Evolutionary conservation across 768 basidiomycete genomes (phyloP).

Genomic region (Galerina sulciceps): DNA sequence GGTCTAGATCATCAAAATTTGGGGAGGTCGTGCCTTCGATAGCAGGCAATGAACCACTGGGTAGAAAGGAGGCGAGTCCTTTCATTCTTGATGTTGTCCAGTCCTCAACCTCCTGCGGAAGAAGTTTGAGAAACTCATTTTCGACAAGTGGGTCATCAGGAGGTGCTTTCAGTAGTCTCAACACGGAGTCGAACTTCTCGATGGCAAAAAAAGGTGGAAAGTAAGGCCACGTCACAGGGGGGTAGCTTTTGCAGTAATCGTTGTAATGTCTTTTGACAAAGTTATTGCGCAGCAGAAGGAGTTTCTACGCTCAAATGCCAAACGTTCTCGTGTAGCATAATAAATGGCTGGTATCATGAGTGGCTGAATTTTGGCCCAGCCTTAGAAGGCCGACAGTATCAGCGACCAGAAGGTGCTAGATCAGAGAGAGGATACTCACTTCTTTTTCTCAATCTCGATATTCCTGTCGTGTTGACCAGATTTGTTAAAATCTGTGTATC

Average conservation of each 20-base stretch:
- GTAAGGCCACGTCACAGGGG: background rate
- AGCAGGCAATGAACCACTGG: background rate
- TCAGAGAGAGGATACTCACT: background rate
- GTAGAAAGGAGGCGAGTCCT: slow-evolving; percentile 16
- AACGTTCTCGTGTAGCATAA: background rate
- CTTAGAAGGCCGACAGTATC: background rate
- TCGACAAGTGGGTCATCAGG: background rate
- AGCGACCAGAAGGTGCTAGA: background rate
- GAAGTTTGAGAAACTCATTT: background rate
- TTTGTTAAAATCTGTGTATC: too few species aligned
- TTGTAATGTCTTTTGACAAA: background rate
- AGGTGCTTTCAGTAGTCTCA: background rate
- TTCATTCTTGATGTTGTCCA: slow-evolving; percentile 18
- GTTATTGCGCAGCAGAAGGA: background rate
- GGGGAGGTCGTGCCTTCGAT: background rate
- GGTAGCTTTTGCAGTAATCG: background rate
- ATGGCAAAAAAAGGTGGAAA: background rate
- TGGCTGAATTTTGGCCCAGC: background rate
- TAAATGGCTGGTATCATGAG: background rate
- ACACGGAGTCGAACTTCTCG: background rate
- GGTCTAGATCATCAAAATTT: slow-evolving; percentile 10
- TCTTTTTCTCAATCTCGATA: background rate
- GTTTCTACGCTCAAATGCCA: background rate
- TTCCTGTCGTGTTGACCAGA: background rate
- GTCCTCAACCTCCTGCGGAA: slow-evolving; percentile 16